Conservation (phyloP, 495 filamentous ascomycete species). For the Trichoderma erinaceum region DNA sequence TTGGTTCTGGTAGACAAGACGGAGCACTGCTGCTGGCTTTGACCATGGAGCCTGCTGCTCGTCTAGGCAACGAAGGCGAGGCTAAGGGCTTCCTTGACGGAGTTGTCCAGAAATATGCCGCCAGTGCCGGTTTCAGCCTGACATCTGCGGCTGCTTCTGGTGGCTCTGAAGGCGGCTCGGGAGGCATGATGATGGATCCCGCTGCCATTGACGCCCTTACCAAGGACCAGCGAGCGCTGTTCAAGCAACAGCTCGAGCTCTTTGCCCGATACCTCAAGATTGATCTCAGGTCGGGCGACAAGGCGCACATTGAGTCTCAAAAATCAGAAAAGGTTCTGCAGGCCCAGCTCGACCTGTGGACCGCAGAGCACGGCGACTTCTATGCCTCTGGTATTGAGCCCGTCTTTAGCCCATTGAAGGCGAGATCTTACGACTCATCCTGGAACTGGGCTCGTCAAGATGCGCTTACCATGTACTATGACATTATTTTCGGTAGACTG, state of each 20-base stretch:
- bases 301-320: constrained; percentile 76
- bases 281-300: constrained; percentile 91
- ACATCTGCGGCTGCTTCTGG: constrained; percentile 65
- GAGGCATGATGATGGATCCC: constrained; percentile 98
- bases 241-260: constrained; percentile 95
- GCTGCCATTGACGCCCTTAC: constrained; percentile 94
- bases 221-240: constrained; percentile 87
- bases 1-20: constrained; percentile 83
- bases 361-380: constrained; percentile 88
- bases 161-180: constrained; percentile 64
- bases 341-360: constrained; percentile 91
- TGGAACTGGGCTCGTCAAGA: constrained; percentile 99
- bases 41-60: constrained; percentile 84
- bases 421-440: constrained; percentile 92
- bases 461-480: constrained; percentile 96
- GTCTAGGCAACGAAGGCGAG: constrained; percentile 81
- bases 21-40: constrained; percentile 82
- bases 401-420: constrained; percentile 86
- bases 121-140: constrained; percentile 75
- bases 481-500: constrained; percentile 95
- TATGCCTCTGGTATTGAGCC: constrained; percentile 94
- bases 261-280: constrained; percentile 95
- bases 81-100: constrained; percentile 89
- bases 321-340: constrained; percentile 81
- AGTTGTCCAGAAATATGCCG: constrained; percentile 81